A percentile compares a stretch with the other conserved stretches of the same genome.
phyloP scores from a whole-genome alignment of 1,284 basidiomycete genomes.

The Gomphus bonarii region DNA sequence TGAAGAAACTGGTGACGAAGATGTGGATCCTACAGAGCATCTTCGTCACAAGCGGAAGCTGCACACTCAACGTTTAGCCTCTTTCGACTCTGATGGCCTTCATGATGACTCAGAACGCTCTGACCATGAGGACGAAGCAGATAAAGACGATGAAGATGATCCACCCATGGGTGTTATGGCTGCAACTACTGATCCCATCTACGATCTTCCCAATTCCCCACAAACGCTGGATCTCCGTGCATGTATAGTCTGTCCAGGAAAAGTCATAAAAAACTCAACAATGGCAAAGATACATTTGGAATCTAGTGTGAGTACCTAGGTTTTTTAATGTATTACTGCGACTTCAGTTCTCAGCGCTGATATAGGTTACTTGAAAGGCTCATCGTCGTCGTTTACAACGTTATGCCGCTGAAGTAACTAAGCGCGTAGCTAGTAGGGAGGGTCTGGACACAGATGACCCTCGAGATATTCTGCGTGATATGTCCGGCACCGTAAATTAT shows the following conservation, averaged over 20 bases:
- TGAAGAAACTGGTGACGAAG: constrained; percentile 5
- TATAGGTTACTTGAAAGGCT: not conserved
- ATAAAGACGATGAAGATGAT: constrained; percentile 19
- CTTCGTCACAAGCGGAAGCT: constrained; percentile 2
- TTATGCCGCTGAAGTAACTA: constrained; percentile 4
- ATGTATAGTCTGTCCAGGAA: constrained; percentile 70
- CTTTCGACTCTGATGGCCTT: not conserved
- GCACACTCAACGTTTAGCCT: constrained; percentile 5
- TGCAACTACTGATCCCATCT: constrained; percentile 55
- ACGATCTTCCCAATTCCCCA: constrained; percentile 35
- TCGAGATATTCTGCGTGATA: constrained; percentile 2
- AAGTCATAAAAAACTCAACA: constrained; percentile 51
- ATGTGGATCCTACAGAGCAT: not conserved
- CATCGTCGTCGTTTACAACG: constrained; percentile 1
- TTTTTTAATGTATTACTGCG: constrained; percentile 3
- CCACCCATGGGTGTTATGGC: constrained; percentile 48
- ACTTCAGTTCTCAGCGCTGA: not conserved
- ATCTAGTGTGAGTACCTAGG: constrained; percentile 49
- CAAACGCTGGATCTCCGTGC: constrained; percentile 36
- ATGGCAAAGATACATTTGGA: constrained; percentile 54
- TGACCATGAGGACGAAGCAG: constrained; percentile 21
- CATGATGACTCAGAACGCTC: constrained; percentile 18
- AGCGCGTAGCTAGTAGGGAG: not conserved
- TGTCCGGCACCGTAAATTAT: not conserved
- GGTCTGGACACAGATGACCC: constrained; percentile 1